Conservation (phyloP, 192 early-diverging fungal species). For the Coemansia sp. region DNA sequence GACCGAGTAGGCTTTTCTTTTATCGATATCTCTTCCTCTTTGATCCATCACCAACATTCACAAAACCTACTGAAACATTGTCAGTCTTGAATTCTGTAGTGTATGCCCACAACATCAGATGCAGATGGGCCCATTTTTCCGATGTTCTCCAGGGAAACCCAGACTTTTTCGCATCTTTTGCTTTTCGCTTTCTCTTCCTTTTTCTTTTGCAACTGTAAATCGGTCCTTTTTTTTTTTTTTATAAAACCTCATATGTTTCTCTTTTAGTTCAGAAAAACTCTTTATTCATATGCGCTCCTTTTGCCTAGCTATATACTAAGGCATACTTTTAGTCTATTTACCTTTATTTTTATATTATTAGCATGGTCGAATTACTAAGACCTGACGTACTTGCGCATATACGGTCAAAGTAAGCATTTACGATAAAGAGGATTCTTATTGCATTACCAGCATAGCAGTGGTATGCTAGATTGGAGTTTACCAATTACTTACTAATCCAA, state of each 20-base stretch:
- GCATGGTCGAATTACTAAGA: conserved; percentile 12
- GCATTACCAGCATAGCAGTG: no score
- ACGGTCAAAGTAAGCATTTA: conserved; percentile 12
- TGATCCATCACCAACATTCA: not conserved
- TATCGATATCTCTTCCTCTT: not conserved
- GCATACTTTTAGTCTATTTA: not conserved
- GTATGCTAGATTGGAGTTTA: no score
- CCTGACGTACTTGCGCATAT: conserved; percentile 10
- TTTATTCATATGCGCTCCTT: not conserved
- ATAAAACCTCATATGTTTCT: no score
- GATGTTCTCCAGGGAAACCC: no score
- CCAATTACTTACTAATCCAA: not conserved
- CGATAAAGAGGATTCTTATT: not conserved
- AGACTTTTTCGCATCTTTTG: not conserved
- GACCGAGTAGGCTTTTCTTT: not conserved
- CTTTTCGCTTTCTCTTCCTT: not conserved
- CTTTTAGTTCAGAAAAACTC: not conserved
- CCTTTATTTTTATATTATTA: not conserved
- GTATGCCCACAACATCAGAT: not conserved
- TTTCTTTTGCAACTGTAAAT: not conserved
- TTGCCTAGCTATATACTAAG: not conserved
- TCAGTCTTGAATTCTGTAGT: not conserved
- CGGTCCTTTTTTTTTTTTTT: not conserved
- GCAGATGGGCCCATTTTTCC: no score
- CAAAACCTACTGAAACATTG: not conserved